Conservation (phyloP, 2,329 filamentous ascomycete genomes). For the Pseudopithomyces chartarum region DNA sequence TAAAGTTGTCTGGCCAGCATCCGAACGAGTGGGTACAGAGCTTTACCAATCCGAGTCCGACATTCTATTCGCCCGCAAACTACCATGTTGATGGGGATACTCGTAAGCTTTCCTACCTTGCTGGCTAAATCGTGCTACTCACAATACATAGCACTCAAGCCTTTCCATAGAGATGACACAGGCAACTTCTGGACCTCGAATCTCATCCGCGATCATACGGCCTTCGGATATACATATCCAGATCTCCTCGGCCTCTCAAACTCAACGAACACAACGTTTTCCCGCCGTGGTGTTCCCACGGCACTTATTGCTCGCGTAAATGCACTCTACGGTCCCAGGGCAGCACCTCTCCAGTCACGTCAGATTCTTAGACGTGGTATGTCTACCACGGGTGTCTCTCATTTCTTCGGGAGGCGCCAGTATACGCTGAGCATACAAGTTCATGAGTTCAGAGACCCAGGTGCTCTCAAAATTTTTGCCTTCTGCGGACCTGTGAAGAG, state of each 20-base stretch:
- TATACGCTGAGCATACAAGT: constrained; percentile 72
- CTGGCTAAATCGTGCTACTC: background rate
- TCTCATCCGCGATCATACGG: constrained; percentile 60
- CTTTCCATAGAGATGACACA: constrained; percentile 65
- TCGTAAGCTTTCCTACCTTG: constrained; percentile 27
- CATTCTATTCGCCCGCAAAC: constrained; percentile 64
- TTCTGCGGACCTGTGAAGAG: constrained; percentile 60
- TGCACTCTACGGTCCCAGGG: constrained; percentile 60
- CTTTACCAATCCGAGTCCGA: constrained; percentile 57
- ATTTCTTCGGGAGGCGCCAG: constrained; percentile 42
- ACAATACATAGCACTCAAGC: constrained; percentile 57
- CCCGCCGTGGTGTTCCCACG: constrained; percentile 29
- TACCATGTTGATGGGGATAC: constrained; percentile 61
- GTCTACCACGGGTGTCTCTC: background rate
- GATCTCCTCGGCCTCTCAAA: constrained; percentile 66
- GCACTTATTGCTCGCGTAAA: constrained; percentile 62
- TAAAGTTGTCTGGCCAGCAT: constrained; percentile 47
- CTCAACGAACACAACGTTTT: constrained; percentile 75
- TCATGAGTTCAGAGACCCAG: constrained; percentile 63
- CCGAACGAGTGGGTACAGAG: constrained; percentile 69
- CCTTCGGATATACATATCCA: constrained; percentile 76
- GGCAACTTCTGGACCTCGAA: constrained; percentile 73
- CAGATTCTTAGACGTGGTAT: constrained; percentile 45
- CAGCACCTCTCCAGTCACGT: constrained; percentile 12
- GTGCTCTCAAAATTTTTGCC: constrained; percentile 69